Evolutionary conservation across 179 eudicot genomes (phyloP).

Genomic region (Pouteria campechiana): DNA sequence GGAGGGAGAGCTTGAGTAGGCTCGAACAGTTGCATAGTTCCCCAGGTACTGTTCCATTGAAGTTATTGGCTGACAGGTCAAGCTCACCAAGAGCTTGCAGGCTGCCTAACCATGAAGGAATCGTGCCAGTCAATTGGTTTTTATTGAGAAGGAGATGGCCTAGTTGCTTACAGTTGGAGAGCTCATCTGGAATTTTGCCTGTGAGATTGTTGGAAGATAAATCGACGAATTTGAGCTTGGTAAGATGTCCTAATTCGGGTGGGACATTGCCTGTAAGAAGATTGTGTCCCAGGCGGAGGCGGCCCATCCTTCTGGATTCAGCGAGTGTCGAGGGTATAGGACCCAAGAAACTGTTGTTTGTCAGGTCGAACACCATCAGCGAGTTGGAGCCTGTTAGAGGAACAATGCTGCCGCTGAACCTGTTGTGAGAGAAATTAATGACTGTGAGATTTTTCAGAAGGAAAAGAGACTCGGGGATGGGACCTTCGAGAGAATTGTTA

Average conservation of each 20-base stretch:
- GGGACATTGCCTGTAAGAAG: constrained; percentile 46
- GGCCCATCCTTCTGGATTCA: constrained; percentile 45
- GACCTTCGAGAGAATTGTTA: constrained; percentile 82
- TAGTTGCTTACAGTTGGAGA: constrained; percentile 39
- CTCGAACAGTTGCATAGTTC: constrained; percentile 52
- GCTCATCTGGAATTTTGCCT: constrained; percentile 38
- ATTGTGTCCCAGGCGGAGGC: constrained; percentile 70
- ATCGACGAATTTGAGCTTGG: constrained; percentile 56
- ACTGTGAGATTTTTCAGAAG: constrained; percentile 49
- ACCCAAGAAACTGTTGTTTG: constrained; percentile 64
- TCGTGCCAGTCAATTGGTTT: constrained; percentile 38
- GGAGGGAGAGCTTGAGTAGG: constrained; percentile 63
- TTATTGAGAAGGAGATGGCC: constrained; percentile 45
- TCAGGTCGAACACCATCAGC: constrained; percentile 54
- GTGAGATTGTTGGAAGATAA: constrained; percentile 57
- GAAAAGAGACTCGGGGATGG: constrained; percentile 56
- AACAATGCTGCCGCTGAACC: constrained; percentile 45
- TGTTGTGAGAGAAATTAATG: constrained; percentile 68
- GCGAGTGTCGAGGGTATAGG: constrained; percentile 50
- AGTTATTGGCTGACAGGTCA: constrained; percentile 56
- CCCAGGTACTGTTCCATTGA: constrained; percentile 55
- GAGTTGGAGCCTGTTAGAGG: constrained; percentile 62
- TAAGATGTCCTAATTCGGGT: constrained; percentile 35
- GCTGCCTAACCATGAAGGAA: constrained; percentile 66
- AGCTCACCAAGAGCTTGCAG: constrained; percentile 63